A percentile compares a stretch with the other conserved stretches of the same genome.
These are phyloP conservation scores for Hemerocallis citrina DNA, from an alignment of 106 monocot genomes.

Conservation along the genomic window DNA sequence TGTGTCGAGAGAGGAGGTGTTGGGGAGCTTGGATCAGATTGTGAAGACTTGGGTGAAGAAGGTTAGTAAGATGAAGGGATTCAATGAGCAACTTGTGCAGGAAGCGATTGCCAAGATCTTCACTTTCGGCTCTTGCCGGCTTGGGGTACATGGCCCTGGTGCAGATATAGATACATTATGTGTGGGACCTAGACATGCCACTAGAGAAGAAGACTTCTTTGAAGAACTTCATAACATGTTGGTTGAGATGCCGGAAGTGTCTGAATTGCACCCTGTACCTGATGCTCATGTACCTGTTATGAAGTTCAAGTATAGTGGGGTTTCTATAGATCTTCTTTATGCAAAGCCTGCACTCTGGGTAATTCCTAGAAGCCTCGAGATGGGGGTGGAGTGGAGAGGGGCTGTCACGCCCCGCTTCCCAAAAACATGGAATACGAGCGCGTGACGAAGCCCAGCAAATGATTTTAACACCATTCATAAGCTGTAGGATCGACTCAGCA, in stretches of 20 bases:
- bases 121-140: constrained; percentile 92
- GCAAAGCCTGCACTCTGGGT: constrained; percentile 78
- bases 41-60: constrained; percentile 94
- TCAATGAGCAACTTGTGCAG: constrained; percentile 87
- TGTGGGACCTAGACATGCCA: constrained; percentile 94
- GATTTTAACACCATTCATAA: no score
- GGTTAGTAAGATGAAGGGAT: constrained; percentile 74
- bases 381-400: no score
- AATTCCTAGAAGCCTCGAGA: no score
- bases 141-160: no score
- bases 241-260: constrained; percentile 81
- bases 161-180: constrained; percentile 83
- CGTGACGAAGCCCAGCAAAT: no score
- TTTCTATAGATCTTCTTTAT: constrained; percentile 97
- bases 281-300: constrained; percentile 98
- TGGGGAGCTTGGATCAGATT: no score
- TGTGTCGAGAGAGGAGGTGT: no score
- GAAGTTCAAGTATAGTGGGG: constrained; percentile 76
- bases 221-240: constrained; percentile 72
- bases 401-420: no score
- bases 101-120: constrained; percentile 99
- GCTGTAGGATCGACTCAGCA: no score
- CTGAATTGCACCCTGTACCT: constrained; percentile 91
- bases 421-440: no score
- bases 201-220: constrained; percentile 94